Evolutionary conservation across 495 filamentous ascomycete genomes (phyloP).

Genomic region (Friedmanniomyces endolithicus): DNA sequence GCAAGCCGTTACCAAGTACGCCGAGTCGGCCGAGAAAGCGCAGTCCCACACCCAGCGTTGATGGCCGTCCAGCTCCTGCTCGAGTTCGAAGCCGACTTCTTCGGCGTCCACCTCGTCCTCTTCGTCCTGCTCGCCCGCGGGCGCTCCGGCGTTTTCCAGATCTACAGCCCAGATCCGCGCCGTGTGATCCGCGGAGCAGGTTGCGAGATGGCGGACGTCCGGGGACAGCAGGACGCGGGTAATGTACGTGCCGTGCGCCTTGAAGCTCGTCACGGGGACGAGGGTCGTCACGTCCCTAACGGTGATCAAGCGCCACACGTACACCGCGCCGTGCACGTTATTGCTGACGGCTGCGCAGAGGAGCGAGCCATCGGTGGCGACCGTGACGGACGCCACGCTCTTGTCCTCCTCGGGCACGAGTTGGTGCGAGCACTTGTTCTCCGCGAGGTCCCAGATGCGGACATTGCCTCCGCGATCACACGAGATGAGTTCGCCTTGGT

Average conservation of each 20-base stretch:
- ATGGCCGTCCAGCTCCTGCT: conserved; percentile 83
- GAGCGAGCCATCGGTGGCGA: conserved; percentile 84
- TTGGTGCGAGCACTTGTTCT: conserved; percentile 94
- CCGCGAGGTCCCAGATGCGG: conserved; percentile 87
- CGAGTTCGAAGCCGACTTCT: conserved; percentile 55
- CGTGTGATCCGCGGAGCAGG: conserved; percentile 93
- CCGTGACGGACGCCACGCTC: conserved; percentile 82
- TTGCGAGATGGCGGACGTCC: conserved; percentile 93
- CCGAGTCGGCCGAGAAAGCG: conserved; percentile 90
- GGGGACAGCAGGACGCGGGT: conserved; percentile 91
- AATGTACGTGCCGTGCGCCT: conserved; percentile 85
- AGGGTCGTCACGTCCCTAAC: conserved; percentile 74
- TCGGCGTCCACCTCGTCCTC: conserved; percentile 10
- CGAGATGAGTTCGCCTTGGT: conserved; percentile 93
- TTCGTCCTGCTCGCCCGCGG: conserved; percentile 12
- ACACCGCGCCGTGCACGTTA: conserved; percentile 82
- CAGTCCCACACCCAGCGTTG: conserved; percentile 99
- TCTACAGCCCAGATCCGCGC: conserved; percentile 95
- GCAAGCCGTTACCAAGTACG: conserved; percentile 95
- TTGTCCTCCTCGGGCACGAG: conserved; percentile 94
- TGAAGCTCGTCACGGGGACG: conserved; percentile 81
- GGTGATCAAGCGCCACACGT: conserved; percentile 87
- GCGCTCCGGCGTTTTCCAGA: conserved; percentile 24
- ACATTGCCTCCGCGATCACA: conserved; percentile 91
- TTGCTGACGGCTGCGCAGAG: conserved; percentile 76